phyloP scores from a whole-genome alignment of 129 eudicot genomes.

The Erigeron canadensis region DNA sequence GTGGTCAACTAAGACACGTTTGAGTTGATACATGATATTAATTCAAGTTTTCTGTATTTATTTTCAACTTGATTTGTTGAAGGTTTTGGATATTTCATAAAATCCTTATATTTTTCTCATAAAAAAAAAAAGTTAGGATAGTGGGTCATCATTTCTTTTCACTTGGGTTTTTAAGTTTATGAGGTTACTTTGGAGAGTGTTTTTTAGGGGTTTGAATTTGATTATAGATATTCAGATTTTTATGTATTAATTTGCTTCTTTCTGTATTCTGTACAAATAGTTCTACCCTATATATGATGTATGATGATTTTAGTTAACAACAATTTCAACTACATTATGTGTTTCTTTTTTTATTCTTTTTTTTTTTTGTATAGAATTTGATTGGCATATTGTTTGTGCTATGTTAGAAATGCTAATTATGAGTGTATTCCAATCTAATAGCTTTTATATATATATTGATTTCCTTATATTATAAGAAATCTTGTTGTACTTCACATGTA shows the following conservation, averaged over 20 bases:
- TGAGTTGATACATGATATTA: neutral
- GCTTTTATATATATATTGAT: neutral
- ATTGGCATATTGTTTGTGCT: too few species aligned
- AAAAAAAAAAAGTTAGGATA: neutral
- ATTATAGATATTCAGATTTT: slow-evolving; percentile 27
- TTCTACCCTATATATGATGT: slow-evolving; percentile 13
- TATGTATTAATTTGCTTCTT: slow-evolving; percentile 23
- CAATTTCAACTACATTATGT: neutral
- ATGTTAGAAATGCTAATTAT: neutral
- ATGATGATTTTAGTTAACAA: slow-evolving; percentile 32
- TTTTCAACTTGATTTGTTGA: slow-evolving; percentile 1
- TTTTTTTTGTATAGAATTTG: too few species aligned
- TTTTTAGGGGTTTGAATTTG: slow-evolving; percentile 21
- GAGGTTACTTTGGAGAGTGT: slow-evolving; percentile 17
- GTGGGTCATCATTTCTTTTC: neutral
- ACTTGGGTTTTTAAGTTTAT: slow-evolving; percentile 9
- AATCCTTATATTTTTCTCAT: neutral
- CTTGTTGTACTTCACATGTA: slow-evolving; percentile 40
- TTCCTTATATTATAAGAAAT: slow-evolving; percentile 9
- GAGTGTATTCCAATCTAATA: neutral
- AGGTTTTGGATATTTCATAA: neutral
- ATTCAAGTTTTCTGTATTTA: neutral
- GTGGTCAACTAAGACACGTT: neutral
- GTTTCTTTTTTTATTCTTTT: neutral
- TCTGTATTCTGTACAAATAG: slow-evolving; percentile 27